Conservation (phyloP, 371 early-diverging fungal species). For the Mycotypha africana region DNA sequence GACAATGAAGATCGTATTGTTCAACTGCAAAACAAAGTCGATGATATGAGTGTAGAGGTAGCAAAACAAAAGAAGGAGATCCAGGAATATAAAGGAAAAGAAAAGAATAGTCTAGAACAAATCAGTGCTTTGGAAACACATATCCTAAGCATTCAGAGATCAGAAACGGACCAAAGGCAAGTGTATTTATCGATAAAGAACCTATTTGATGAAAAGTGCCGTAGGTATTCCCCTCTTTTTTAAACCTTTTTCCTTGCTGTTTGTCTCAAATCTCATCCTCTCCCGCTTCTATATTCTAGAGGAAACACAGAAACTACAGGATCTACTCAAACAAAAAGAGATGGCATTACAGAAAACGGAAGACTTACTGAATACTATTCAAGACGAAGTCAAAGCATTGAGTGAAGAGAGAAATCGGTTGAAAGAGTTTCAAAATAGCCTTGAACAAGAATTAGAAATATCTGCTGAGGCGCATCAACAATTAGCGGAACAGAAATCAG, state of each 20-base stretch:
- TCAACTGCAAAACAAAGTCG: constrained; percentile 41
- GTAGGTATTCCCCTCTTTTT: too few species aligned
- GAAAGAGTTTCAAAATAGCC: constrained; percentile 25
- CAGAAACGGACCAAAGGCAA: constrained; percentile 47
- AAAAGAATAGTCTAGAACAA: constrained; percentile 47
- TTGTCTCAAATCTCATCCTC: too few species aligned
- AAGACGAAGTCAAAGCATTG: constrained; percentile 30
- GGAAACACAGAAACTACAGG: constrained; percentile 46
- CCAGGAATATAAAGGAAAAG: constrained; percentile 48
- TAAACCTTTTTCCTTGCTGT: too few species aligned
- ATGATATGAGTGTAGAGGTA: constrained; percentile 46
- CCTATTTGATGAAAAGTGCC: constrained; percentile 48
- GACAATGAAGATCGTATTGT: constrained; percentile 51
- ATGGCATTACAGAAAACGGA: constrained; percentile 32
- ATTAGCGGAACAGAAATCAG: constrained; percentile 42
- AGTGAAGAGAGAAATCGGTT: constrained; percentile 39
- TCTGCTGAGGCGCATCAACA: constrained; percentile 41
- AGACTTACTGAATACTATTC: constrained; percentile 22
- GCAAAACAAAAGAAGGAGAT: constrained; percentile 42
- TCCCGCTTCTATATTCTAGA: too few species aligned
- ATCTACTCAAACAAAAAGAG: constrained; percentile 40
- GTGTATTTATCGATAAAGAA: constrained; percentile 37
- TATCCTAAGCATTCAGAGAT: constrained; percentile 38
- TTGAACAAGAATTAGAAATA: constrained; percentile 35
- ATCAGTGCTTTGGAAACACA: constrained; percentile 44